Evolutionary conservation across 306 rosid species (phyloP), one percentile per base, ranked within the genome.

Genomic region (Mimosa bimucronata): DNA sequence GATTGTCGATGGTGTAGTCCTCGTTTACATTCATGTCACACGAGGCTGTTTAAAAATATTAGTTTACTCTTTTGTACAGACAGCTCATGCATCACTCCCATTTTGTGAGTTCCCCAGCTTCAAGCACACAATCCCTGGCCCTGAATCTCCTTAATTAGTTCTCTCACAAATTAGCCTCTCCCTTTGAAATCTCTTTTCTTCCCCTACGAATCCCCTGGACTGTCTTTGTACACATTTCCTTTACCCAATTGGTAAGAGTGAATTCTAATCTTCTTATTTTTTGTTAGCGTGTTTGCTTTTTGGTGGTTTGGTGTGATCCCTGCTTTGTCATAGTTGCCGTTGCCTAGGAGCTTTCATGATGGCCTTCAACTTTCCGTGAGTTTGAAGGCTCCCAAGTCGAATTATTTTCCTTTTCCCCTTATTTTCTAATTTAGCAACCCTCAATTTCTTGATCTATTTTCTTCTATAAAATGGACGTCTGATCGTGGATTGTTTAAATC

Each of bases 331-430:
- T 66, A 65, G 83, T 46, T 53, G 77, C 23, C 67, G 67, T 74
- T 85, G 76, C 73, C 74, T 70, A 30, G 85, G 79, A 73, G 85
- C 86, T 68, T 68, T 87, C 88, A 73, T 79, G 28, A 73, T 64
- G 74, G 76, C 74, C 75, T 34, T 28, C 25, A 21, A 74, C 86
- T 82, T 87, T 80, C 78, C 90, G 41, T 87, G 82, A 83, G 71
- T 65, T 83, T 75, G 87, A 87, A 85, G 87, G 65, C 67, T 85
- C 50, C 64, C 28, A 23, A 29, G 68, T 69, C 34, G 55, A 21
- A 74, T 77, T 67, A 10, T 65, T 67, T 80, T 21, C 15, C 37
- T 31, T 45, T 6, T n/a, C 1, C 7, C 31, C 9, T 40, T 3
- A 10, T 37, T 40, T 10, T 25, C 10, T 7, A 2, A 79, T 65